Base-by-base conservation (phyloP, 306 rosid species). In the Pyrus bretschneideri region DNA sequence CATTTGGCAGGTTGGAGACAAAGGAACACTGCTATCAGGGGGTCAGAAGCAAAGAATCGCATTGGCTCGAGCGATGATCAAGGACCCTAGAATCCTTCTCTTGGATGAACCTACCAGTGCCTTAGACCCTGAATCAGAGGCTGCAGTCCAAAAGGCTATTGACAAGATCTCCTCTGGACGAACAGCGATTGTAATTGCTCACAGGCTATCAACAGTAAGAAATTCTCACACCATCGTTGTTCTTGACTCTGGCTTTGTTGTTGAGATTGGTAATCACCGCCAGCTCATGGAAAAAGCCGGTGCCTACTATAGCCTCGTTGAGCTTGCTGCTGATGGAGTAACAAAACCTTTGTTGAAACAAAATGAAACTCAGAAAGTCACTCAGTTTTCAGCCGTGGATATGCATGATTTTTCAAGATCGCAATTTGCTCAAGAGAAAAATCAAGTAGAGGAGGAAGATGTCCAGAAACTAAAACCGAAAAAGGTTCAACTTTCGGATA, bases 101-200 rank as follows among this genome's bases (percentile, higher is more conserved):
- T 83, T 94, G 49, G 98, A 94, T 60, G 97, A 94, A 74, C 93
- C 98, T n/a, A 94, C 98, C 19, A 94, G 97, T 52, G 96, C 98
- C 13, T 85, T 91, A 58, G 98, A 94, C 80, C 86, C 96, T 4
- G 92, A 90, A 81, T 94, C 96, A 4, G 97, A 94, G 85, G 58
- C 81, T 42, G 69, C 85, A 17, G 98, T 90, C 62, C 95, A 94
- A 80, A 27, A 86, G 58, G 97, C 98, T 74, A 91, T 91, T 25
- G 92, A 91, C 86, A 91, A 94, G 85, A 89, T 90, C 71, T 91
- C 93, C 33, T 71, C 80, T 12, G 89, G 93, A 68, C 63, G 98
- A 79, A 91, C 97, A 77, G 86, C 96, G 59, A 84, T 89, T 69
- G 91, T 91, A 73, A 94, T 91, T 70, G 97, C 96, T 87, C 97